These are phyloP conservation scores for Avena insularis DNA, from an alignment of 176 grass and related monocot species.

Conservation along the genomic window DNA sequence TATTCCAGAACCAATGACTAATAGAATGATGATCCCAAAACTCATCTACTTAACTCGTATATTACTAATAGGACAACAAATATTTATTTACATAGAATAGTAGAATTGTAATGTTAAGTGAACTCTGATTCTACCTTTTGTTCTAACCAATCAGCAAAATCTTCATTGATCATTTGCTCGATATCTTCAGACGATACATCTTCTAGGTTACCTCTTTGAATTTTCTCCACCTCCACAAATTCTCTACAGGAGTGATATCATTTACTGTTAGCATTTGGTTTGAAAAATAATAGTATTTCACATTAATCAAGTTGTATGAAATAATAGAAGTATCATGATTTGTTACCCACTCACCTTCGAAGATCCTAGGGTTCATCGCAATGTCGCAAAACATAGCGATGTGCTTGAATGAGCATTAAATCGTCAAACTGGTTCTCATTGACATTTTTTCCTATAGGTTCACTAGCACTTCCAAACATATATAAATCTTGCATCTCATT, in stretches of 20 bases:
- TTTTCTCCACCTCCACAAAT: neutral
- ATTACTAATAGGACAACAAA: neutral
- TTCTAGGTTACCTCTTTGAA: neutral
- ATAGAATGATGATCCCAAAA: neutral
- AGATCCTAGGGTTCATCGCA: neutral
- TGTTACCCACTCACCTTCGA: neutral
- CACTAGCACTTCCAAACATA: neutral
- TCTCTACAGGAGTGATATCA: neutral
- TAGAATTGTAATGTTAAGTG: neutral
- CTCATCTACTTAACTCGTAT: neutral
- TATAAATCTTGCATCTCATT: neutral
- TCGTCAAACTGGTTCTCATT: neutral
- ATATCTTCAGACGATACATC: neutral
- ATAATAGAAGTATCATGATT: neutral
- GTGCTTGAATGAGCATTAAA: neutral
- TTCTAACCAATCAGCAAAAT: conserved; percentile 15
- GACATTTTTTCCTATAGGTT: neutral
- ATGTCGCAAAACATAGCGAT: conserved; percentile 18
- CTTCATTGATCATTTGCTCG: neutral
- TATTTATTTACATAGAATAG: neutral
- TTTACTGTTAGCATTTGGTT: neutral
- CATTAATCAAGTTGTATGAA: conserved; percentile 7
- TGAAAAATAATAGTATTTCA: neutral
- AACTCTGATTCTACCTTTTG: neutral
- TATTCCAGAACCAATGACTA: neutral